Evolutionary conservation across 164 flowering plant genomes (phyloP).

Genomic region (Umbellularia californica): DNA sequence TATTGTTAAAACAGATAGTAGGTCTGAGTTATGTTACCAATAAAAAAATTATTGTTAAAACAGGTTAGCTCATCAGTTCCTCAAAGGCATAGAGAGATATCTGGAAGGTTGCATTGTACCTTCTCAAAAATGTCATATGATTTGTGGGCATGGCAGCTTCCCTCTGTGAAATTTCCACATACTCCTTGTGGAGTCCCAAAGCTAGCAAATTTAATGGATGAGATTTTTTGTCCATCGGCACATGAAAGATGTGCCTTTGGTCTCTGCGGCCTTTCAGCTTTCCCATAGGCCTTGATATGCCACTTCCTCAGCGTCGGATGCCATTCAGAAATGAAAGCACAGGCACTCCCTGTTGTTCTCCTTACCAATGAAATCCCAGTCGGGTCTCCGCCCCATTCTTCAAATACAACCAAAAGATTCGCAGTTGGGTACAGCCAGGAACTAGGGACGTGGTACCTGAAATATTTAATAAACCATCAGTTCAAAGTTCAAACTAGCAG

Average conservation of each 20-base stretch:
- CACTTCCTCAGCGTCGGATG: slow-evolving; percentile 70
- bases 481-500: neutral
- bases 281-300: slow-evolving; percentile 61
- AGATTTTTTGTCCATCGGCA: slow-evolving; percentile 77
- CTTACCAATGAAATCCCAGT: slow-evolving; percentile 58
- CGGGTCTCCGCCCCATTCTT: slow-evolving; percentile 82
- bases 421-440: slow-evolving; percentile 71
- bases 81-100: slow-evolving; percentile 36
- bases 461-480: slow-evolving; percentile 1
- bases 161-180: slow-evolving; percentile 81
- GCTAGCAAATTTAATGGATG: slow-evolving; percentile 90
- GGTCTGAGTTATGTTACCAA: no score
- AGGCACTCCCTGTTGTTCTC: slow-evolving; percentile 65
- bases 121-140: slow-evolving; percentile 76
- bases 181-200: slow-evolving; percentile 91
- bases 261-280: slow-evolving; percentile 52
- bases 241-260: slow-evolving; percentile 85
- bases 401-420: slow-evolving; percentile 72
- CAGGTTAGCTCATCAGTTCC: slow-evolving; percentile 76
- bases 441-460: slow-evolving; percentile 78
- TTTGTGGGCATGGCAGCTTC: slow-evolving; percentile 80
- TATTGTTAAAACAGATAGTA: no score
- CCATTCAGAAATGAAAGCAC: slow-evolving; percentile 86
- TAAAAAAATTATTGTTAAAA: slow-evolving; percentile 5
- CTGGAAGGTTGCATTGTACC: slow-evolving; percentile 29